Base-by-base conservation (phyloP, 2,329 filamentous ascomycete genomes). In the Alternaria angustiovoidea region DNA sequence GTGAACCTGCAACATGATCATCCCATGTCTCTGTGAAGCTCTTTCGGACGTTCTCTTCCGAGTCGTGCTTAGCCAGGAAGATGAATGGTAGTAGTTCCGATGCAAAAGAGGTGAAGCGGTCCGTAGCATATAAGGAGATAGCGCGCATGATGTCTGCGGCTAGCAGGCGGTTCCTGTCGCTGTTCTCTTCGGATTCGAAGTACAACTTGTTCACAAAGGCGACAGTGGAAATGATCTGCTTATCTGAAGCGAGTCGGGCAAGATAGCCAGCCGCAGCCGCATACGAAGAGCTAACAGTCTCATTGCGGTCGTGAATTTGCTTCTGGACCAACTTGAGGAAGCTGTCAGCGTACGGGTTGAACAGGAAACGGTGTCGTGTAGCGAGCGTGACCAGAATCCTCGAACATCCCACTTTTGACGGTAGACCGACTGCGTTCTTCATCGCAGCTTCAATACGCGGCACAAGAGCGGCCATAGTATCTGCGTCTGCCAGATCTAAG, bases 371-470 rank as follows among this genome's bases (percentile, higher is more conserved):
- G 65, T 94, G 91, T 12, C 93, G 88, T 51, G 94, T 94, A 51
- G 92, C 91, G 7, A 99, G 84, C 0, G 92, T 94, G 7, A 92
- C 91, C 32, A 99, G 84, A 2, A 97, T 89, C 56, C 93, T 88
- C 65, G 91, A 91, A 72, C 93, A 96, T 38, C 93, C 95, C 48
- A 98, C 91, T 81, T 98, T 98, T 0, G 93, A 96, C 2, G 94
- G 94, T 80, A 98, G 89, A 1, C 94, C 94, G 38, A 99, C 89
- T 1, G 94, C 92, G 26, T 86, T 89, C 75, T 94, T 95, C 79
- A 98, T 92, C 0, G 91, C 89, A 30, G 86, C 85, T 75, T 95
- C 90, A 0, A 99, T 84, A 44, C 84, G 87, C 2, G 89, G 88
- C 36, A 89, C 88, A 9, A 97, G 83, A 20, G 88, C 84, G 46